Base-by-base conservation (phyloP, 2,329 filamentous ascomycete genomes). In the Drechslera avenae region DNA sequence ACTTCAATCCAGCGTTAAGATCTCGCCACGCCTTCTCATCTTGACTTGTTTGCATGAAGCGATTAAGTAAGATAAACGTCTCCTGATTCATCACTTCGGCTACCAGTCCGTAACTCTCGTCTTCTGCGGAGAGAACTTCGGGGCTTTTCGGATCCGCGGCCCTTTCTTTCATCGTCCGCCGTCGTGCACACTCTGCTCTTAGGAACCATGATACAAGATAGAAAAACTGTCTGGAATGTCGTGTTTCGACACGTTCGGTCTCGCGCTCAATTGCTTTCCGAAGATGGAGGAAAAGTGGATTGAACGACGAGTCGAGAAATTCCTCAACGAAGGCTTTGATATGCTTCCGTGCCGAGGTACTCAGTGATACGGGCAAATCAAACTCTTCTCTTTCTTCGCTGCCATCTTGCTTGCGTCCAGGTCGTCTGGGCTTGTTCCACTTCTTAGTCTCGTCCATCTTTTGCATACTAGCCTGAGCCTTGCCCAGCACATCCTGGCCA, bases 151-250 rank as follows among this genome's bases (percentile, higher is more conserved):
- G 79, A 6, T 76, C 70, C 5, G 79, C 76, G 54, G 78, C 74
- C 34, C 83, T 84, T 54, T 85, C 84, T 28, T 79, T 78, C 52
- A 73, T 72, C 8, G 67, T 71, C 42, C 81, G 81, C 47, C 88
- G 84, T 30, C 94, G 83, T 41, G 83, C 81, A 34, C 90, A 85
- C 71, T 97, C 92, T 2, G 91, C 93, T 66, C 91, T 84, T 1
- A 97, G 79, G 61, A 97, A 97, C 94, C 93, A 99, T 0, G 89
- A 86, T 2, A 95, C 85, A 0, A 96, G 81, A 66, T 96, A 97
- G 73, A 97, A 96, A 73, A 91, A 97, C 63, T 97, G 93, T 19
- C 87, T 84, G 2, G 84, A 81, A 64, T 97, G 91, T 48, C 88
- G 85, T 34, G 86, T 83, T 48, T 90, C 79, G 0, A 97, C 81